Percentiles rank a stretch among this genome's conserved stretches.
Conservation (phyloP, 2,329 filamentous ascomycete species). For the Colletotrichum karsti region DNA sequence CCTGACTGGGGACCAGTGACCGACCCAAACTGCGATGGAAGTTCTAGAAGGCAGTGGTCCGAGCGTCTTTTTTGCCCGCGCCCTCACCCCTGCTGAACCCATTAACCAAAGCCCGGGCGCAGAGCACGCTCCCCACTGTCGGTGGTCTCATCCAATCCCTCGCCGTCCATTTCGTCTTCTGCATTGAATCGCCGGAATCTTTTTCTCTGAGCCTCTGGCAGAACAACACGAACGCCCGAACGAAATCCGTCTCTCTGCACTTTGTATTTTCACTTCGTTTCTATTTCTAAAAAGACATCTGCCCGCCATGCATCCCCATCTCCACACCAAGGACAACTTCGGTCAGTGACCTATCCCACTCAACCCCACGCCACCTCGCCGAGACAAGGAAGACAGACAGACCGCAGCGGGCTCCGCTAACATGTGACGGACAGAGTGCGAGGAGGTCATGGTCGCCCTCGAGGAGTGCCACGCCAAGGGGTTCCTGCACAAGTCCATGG, state of each 20-base stretch:
- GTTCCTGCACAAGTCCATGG: conserved; percentile 90
- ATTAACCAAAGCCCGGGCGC: conserved; percentile 9
- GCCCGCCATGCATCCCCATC: conserved; percentile 91
- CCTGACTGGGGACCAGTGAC: background rate
- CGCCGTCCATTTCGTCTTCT: conserved; percentile 2
- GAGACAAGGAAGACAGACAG: too few species aligned
- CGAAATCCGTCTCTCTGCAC: background rate
- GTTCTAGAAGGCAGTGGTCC: conserved; percentile 27
- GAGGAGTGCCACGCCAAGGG: conserved; percentile 95
- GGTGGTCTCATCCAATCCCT: conserved; percentile 23
- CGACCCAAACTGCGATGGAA: conserved; percentile 4
- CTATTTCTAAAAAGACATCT: background rate
- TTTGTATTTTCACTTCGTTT: background rate
- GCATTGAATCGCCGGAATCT: conserved; percentile 1
- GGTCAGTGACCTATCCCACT: conserved; percentile 60
- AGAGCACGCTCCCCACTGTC: background rate
- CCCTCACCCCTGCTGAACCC: background rate
- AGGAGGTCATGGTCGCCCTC: conserved; percentile 91
- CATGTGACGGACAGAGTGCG: conserved; percentile 72
- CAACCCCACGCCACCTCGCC: background rate
- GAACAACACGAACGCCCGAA: background rate
- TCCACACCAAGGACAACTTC: conserved; percentile 91
- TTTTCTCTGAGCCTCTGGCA: conserved; percentile 10
- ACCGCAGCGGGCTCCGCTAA: too few species aligned
- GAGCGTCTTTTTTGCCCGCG: conserved; percentile 26